Evolutionary conservation across 192 early-diverging fungal genomes (phyloP), one percentile per base, ranked within the genome.

Genomic region (Umbelopsis sp.): DNA sequence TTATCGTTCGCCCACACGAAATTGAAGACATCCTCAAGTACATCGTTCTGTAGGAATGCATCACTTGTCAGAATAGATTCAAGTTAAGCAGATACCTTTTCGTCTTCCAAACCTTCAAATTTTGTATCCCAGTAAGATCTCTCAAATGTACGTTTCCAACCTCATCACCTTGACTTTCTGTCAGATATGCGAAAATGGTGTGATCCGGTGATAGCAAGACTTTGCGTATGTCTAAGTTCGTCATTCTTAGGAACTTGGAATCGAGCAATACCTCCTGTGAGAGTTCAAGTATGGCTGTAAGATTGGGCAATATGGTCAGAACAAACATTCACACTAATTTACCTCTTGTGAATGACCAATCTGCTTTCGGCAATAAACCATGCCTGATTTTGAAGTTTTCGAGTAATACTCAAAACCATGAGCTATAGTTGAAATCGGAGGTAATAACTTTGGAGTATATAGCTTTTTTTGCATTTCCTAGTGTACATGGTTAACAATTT

Each of bases 1-100:
- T 70, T 76, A 46, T 81, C 73, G 23, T 84, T 88, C 61, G 87
- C 89, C 87, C 87, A 89, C 3, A 90, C 91, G 83, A 90, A 92
- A 68, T 92, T 93, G 70, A 80, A 92, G 12, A 81, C 77, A 64
- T 73, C 79, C 44, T 82, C 72, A 18, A 86, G 71, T 1, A 80
- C 76, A 66, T 85, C 83, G 53, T 69, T 67, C 70, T 77, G 16
- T 35, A 18, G 2, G 4, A 16, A 7, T 35, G 2, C 23, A 11
- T 27, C 44, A 11, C 6, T 71, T 20, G 16, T 55, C 30, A 23
- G 23, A 22, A 9, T n/a, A 35, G 10, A 37, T 18, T 3, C 2
- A 44, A 12, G 41, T 30, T 7, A 21, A 35, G 35, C 9, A 52
- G 16, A n/a, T 55, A 53, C 1, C 12, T 11, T 35, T 11, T 23